Evolutionary conservation across 2,329 filamentous ascomycete genomes (phyloP).

Genomic region (Gyromitra esculenta): DNA sequence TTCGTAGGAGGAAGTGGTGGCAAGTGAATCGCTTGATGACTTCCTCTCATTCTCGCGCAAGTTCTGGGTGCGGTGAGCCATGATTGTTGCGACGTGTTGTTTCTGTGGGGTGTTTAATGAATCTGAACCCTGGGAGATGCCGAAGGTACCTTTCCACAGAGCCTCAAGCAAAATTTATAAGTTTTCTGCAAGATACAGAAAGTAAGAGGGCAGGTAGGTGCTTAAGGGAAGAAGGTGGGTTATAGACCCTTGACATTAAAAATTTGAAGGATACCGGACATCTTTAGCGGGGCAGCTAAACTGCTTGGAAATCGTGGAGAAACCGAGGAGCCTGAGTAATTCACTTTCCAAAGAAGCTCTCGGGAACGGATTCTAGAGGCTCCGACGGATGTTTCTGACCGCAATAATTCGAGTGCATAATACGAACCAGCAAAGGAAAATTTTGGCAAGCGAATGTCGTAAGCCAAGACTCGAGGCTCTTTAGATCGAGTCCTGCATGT

Average conservation of each 20-base stretch:
- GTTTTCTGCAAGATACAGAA: slow-evolving; percentile 5
- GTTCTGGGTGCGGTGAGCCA: slow-evolving; percentile 27
- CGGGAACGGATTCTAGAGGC: slow-evolving; percentile 35
- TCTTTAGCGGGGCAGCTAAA: slow-evolving; percentile 33
- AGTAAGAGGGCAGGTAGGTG: not conserved
- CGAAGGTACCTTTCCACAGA: slow-evolving; percentile 5
- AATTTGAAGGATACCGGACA: slow-evolving; percentile 19
- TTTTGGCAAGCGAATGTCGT: slow-evolving; percentile 10
- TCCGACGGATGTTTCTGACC: slow-evolving; percentile 27
- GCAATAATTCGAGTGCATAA: slow-evolving; percentile 24
- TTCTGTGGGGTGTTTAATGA: not conserved
- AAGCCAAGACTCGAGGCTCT: slow-evolving; percentile 39
- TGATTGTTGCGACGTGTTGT: slow-evolving; percentile 38
- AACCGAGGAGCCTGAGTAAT: slow-evolving; percentile 31
- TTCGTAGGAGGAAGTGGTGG: slow-evolving; percentile 24
- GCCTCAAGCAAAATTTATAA: not conserved
- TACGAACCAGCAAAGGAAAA: slow-evolving; percentile 2
- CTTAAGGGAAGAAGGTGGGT: not conserved
- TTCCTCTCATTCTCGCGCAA: slow-evolving; percentile 22
- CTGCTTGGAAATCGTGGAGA: slow-evolving; percentile 29
- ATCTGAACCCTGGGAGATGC: slow-evolving; percentile 6
- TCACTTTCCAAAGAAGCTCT: slow-evolving; percentile 11
- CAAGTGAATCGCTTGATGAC: slow-evolving; percentile 36
- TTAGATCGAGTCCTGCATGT: not conserved
- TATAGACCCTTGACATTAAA: slow-evolving; percentile 16